These are phyloP conservation scores for Furcasterigmium furcatum DNA, from an alignment of 2,329 filamentous ascomycete genomes.

Conservation along the genomic window DNA sequence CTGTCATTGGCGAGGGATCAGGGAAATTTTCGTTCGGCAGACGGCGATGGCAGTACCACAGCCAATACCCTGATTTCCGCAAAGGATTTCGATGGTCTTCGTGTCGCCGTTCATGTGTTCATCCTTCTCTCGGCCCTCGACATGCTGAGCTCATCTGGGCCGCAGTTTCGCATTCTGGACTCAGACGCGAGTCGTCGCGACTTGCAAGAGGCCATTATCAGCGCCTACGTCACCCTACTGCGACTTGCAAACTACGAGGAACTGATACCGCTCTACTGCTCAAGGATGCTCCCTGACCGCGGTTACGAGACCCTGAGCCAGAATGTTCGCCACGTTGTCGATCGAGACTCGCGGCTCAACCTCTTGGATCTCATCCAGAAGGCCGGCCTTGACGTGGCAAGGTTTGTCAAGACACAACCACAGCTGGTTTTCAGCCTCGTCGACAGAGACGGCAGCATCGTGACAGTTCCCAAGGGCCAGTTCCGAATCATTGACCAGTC, in stretches of 20 bases:
- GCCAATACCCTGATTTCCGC: background rate
- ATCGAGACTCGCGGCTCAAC: constrained; percentile 59
- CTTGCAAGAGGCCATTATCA: constrained; percentile 71
- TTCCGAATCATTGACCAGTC: constrained; percentile 50
- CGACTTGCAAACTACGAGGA: constrained; percentile 70
- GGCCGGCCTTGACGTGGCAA: constrained; percentile 67
- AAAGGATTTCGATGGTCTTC: constrained; percentile 51
- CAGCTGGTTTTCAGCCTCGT: constrained; percentile 47
- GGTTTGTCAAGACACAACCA: constrained; percentile 71
- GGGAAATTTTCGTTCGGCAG: background rate
- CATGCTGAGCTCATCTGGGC: constrained; percentile 39
- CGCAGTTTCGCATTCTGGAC: constrained; percentile 30
- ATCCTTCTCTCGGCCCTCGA: constrained; percentile 66
- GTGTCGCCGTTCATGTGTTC: constrained; percentile 65
- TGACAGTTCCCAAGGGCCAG: constrained; percentile 32
- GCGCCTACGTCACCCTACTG: constrained; percentile 78
- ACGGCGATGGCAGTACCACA: background rate
- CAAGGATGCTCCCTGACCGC: constrained; percentile 64
- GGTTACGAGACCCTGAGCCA: constrained; percentile 70
- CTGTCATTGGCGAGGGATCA: constrained; percentile 40
- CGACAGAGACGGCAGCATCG: constrained; percentile 22
- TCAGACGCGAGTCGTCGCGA: constrained; percentile 29
- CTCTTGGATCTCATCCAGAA: constrained; percentile 74
- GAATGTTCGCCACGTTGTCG: constrained; percentile 71
- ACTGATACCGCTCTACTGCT: constrained; percentile 84